Evolutionary conservation across 2,329 filamentous ascomycete species (phyloP).

Genomic region (Cyanodermella asteris): DNA sequence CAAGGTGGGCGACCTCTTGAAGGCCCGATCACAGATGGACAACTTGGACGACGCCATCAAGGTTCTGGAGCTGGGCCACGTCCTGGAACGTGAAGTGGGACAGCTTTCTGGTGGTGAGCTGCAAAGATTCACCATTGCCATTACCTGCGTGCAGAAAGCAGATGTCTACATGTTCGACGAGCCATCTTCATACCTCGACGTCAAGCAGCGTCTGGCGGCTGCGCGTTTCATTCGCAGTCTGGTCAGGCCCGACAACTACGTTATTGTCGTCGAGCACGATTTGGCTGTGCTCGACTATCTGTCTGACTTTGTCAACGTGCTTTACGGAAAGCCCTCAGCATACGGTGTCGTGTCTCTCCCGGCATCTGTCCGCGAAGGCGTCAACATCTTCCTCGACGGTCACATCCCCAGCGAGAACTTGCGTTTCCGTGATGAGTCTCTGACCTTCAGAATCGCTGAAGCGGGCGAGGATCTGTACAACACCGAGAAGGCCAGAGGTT

Average conservation of each 20-base stretch:
- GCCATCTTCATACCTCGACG: slow-evolving; percentile 95
- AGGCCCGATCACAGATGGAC: slow-evolving; percentile 51
- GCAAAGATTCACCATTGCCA: slow-evolving; percentile 91
- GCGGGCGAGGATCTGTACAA: slow-evolving; percentile 75
- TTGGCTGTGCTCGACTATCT: slow-evolving; percentile 95
- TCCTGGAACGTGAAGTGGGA: slow-evolving; percentile 76
- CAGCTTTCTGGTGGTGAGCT: slow-evolving; percentile 91
- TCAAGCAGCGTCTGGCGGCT: slow-evolving; percentile 91
- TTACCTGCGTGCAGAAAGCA: slow-evolving; percentile 84
- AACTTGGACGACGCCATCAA: slow-evolving; percentile 69
- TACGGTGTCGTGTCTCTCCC: slow-evolving; percentile 96
- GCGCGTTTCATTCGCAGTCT: slow-evolving; percentile 83
- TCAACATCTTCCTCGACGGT: slow-evolving; percentile 97
- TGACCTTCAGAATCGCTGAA: slow-evolving; percentile 87
- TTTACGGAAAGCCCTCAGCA: slow-evolving; percentile 85
- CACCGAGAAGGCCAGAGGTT: slow-evolving; percentile 63
- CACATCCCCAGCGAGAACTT: slow-evolving; percentile 97
- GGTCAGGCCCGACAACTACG: slow-evolving; percentile 72
- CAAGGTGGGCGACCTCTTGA: slow-evolving; percentile 56
- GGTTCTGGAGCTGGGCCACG: slow-evolving; percentile 66
- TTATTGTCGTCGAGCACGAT: slow-evolving; percentile 99
- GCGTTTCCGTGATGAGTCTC: slow-evolving; percentile 89
- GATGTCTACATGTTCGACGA: slow-evolving; percentile 99
- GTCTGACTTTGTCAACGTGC: slow-evolving; percentile 92
- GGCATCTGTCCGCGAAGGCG: slow-evolving; percentile 89